Base-by-base conservation (phyloP, 352 stramenopile species). In the Globisporangium nagaii region DNA sequence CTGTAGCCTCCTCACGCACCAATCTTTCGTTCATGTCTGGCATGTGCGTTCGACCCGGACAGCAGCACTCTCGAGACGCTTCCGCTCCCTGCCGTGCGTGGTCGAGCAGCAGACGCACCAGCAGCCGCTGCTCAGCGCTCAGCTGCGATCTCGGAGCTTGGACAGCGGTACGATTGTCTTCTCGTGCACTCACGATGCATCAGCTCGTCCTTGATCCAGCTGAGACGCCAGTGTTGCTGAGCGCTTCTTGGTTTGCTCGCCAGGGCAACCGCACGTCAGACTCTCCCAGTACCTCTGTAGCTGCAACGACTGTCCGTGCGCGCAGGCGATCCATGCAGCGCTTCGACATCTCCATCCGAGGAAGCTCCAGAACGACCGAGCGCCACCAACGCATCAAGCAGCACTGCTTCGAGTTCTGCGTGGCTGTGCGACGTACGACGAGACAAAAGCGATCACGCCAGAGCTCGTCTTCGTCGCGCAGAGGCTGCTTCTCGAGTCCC, bases 361-460 rank as follows among this genome's bases (percentile, higher is more conserved):
- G n/a, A 80, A 40, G 56, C 70, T 42, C 58, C 49, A 0, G 52
- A 77, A 30, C 15, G 37, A n/a, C 28, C 20, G 27, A 2, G 30
- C 10, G 9, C 24, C 32, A 11, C 22, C 22, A 1, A 34, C 11
- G 32, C 40, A 69, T 55, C 42, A 51, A 68, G 13, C 8, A 15
- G 54, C 59, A 6, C 30, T 90, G 11, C 58, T 80, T 8, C 74
- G 76, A 22, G 68, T 91, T 2, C 56, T 91, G 25, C 76, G 73
- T 13, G 81, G 69, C 0, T 88, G 71, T 24, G 71, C 70, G 12
- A 89, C 81, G 30, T 91, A 88, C 56, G 75, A 91, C 41, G 81
- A 91, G 58, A 86, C 75, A 8, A 66, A 75, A 51, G 20, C 75
- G 43, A 59, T 75, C 58, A 45, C 67, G 39, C 65, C 77, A 30